Conservation (phyloP, 2,329 filamentous ascomycete species). For the Exophiala sideris region DNA sequence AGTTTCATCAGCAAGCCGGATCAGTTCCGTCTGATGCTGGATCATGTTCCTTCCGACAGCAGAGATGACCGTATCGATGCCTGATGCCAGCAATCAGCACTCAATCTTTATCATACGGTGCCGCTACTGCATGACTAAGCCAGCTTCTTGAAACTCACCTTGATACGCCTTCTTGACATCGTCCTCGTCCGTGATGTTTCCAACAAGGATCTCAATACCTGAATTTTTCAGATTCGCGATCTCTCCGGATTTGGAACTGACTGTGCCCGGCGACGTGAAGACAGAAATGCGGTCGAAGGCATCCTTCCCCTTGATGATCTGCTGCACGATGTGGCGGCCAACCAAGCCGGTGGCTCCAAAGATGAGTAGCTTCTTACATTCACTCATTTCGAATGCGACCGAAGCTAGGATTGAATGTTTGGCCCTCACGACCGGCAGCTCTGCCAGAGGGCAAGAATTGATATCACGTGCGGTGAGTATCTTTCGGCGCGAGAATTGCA, state of each 20-base stretch:
- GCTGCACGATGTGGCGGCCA: constrained; percentile 48
- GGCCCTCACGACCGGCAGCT: too few species aligned
- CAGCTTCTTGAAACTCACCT: constrained; percentile 31
- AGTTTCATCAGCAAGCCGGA: constrained; percentile 55
- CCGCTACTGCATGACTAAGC: not conserved
- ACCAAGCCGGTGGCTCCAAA: constrained; percentile 54
- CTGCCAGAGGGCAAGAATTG: too few species aligned
- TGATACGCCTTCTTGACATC: constrained; percentile 56
- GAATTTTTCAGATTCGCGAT: constrained; percentile 45
- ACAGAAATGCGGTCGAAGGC: constrained; percentile 52
- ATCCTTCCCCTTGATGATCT: constrained; percentile 42
- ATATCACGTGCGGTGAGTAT: not conserved
- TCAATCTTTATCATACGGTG: not conserved
- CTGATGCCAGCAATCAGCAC: not conserved
- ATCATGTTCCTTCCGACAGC: constrained; percentile 62
- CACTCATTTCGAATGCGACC: not conserved
- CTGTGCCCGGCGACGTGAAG: constrained; percentile 55
- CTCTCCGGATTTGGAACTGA: constrained; percentile 46
- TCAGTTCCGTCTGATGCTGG: constrained; percentile 56
- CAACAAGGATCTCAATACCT: constrained; percentile 54
- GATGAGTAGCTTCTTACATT: constrained; percentile 39
- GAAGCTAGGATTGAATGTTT: not conserved
- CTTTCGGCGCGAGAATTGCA: too few species aligned
- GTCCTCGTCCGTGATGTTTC: constrained; percentile 51
- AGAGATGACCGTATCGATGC: constrained; percentile 63